Evolutionary conservation across 352 stramenopile genomes (phyloP).

Genomic region (Globisporangium cylindrosporum): DNA sequence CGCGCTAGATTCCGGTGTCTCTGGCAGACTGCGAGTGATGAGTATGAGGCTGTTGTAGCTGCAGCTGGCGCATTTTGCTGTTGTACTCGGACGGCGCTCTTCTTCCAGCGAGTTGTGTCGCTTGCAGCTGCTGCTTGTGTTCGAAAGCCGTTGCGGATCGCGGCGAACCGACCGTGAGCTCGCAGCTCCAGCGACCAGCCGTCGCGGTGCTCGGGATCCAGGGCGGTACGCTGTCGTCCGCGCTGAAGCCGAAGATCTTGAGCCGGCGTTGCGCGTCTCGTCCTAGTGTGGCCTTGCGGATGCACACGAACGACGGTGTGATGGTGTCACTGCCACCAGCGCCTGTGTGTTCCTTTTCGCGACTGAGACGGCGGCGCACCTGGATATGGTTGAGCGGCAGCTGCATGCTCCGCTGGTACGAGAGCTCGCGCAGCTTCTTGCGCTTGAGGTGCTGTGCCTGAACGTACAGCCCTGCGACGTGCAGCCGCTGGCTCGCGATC

Average conservation of each 20-base stretch:
- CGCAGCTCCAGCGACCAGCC: constrained; percentile 16
- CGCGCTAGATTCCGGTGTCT: background rate
- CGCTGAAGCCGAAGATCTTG: constrained; percentile 10
- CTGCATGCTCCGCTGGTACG: constrained; percentile 7
- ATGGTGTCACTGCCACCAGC: background rate
- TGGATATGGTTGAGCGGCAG: constrained; percentile 16
- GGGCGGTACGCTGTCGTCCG: constrained; percentile 18
- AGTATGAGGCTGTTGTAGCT: background rate
- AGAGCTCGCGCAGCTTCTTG: constrained; percentile 4
- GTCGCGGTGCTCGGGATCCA: constrained; percentile 4
- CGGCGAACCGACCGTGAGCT: constrained; percentile 10
- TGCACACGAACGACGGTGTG: constrained; percentile 10
- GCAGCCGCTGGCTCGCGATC: constrained; percentile 11
- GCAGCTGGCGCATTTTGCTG: background rate
- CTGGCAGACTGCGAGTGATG: background rate
- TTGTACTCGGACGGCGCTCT: background rate
- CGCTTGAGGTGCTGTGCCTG: constrained; percentile 3
- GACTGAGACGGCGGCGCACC: constrained; percentile 3
- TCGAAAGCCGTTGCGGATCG: background rate
- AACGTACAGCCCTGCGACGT: constrained; percentile 9
- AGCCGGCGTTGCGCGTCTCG: constrained; percentile 3
- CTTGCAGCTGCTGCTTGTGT: background rate
- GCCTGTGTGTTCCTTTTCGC: background rate
- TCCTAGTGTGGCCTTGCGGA: constrained; percentile 8
- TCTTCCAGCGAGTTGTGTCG: background rate